Conservation (phyloP, 192 early-diverging fungal genomes). For the Coemansia sp. region DNA sequence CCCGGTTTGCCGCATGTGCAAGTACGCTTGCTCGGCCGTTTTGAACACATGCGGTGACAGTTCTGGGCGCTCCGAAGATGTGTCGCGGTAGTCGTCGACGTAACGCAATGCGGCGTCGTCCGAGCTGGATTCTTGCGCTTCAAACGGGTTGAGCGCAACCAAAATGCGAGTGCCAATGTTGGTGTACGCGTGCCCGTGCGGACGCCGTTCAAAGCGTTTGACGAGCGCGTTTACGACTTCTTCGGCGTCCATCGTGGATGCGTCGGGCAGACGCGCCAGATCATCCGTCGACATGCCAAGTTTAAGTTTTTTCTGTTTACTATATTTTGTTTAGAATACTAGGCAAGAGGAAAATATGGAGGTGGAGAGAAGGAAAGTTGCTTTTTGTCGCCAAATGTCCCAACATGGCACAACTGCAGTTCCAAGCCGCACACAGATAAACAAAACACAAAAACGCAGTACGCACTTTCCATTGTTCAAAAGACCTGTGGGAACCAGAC, state of each 20-base stretch:
- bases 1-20: conserved; percentile 69
- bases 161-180: conserved; percentile 67
- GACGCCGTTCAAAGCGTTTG: conserved; percentile 49
- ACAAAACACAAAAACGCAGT: conserved; percentile 3
- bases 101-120: conserved; percentile 68
- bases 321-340: background rate
- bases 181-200: conserved; percentile 63
- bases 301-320: background rate
- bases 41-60: conserved; percentile 69
- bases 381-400: background rate
- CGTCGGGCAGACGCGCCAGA: conserved; percentile 46
- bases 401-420: background rate
- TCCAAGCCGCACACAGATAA: background rate
- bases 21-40: conserved; percentile 70
- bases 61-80: conserved; percentile 38
- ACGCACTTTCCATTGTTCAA: background rate
- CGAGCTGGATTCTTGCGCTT: conserved; percentile 58
- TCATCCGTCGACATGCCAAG: conserved; percentile 34
- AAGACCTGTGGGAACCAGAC: background rate
- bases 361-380: background rate
- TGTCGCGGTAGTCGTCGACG: conserved; percentile 71
- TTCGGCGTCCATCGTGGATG: conserved; percentile 36
- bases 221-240: conserved; percentile 47
- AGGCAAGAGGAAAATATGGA: background rate
- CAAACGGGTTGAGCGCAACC: conserved; percentile 68